These are phyloP conservation scores for Pyricularia sp. DNA, from an alignment of 2,329 filamentous ascomycete genomes.

Conservation along the genomic window DNA sequence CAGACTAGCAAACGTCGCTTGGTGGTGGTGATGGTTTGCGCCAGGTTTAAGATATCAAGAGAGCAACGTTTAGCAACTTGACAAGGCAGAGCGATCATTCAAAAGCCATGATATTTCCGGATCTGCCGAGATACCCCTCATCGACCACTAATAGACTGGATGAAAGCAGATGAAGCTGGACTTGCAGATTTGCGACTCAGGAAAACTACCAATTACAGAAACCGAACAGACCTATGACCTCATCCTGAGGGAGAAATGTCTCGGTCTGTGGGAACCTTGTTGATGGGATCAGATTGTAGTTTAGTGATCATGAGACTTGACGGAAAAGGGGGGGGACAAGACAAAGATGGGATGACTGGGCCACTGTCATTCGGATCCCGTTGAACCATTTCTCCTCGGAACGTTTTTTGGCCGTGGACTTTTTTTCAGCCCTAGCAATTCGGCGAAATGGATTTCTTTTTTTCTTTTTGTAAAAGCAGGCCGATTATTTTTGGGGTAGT, in stretches of 20 bases:
- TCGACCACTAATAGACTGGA: neutral
- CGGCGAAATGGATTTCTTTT: neutral
- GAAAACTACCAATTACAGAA: neutral
- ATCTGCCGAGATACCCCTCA: neutral
- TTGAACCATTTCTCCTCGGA: neutral
- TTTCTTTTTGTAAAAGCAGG: neutral
- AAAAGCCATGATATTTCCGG: neutral
- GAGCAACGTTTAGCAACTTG: neutral
- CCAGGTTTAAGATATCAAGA: neutral
- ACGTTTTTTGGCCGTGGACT: neutral
- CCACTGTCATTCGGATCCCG: neutral
- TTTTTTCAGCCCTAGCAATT: neutral
- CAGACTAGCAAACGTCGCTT: neutral
- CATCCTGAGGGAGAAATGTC: neutral
- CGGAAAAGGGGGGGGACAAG: neutral
- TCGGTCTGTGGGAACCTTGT: slow-evolving; percentile 1
- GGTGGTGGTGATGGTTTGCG: no score
- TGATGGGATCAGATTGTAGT: neutral
- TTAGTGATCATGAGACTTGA: neutral
- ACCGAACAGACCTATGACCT: neutral
- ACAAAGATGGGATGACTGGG: neutral
- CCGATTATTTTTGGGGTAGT: neutral
- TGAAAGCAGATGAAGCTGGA: neutral
- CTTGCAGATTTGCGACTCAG: neutral
- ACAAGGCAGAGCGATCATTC: neutral